Evolutionary conservation across 2,329 filamentous ascomycete genomes (phyloP), one percentile per base, ranked within the genome.

Genomic region (Hypoxylon sp.): DNA sequence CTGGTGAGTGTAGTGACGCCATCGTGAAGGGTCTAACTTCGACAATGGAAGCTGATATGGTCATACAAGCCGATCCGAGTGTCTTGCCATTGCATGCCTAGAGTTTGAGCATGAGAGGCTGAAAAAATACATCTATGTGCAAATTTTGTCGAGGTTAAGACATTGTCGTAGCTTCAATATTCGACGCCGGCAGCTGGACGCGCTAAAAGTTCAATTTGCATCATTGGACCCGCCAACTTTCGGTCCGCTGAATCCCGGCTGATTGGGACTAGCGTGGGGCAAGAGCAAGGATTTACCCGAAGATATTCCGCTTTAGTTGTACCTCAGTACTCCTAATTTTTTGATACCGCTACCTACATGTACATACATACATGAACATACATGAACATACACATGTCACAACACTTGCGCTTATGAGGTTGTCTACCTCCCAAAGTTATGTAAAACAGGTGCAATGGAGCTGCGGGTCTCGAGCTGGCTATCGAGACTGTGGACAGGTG

Each of bases 1-100:
- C 86, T 53, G 83, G 81, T 44, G 77, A 72, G 69, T 79, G 80
- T 74, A 84, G 73, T 67, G 80, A 79, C 71, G 82, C 82, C 83
- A 87, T 88, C 69, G 75, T 80, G 68, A 59, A 57, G 51, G 35
- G 42, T 29, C n/a, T 3, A 21, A 44, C 32, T 46, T 24, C 8
- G 3, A 5, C 8, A 29, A 19, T 11, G n/a, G 31, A 55, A 42
- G 13, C 27, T 19, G 50, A 39, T 32, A 53, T 37, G 46, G 62
- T 60, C 61, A 69, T 42, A 53, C 67, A 46, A 61, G 50, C 19
- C 62, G 58, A 42, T 52, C 35, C 21, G 58, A 55, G 19, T 52
- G 35, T n/a, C 19, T 56, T 60, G 52, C 56, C 64, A 69, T 67
- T 35, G 53, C 62, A 6, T n/a, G 1, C 2, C 37, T 51, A 27